Evolutionary conservation across 2,329 filamentous ascomycete genomes (phyloP).

Genomic region (Talaromyces atroroseus): DNA sequence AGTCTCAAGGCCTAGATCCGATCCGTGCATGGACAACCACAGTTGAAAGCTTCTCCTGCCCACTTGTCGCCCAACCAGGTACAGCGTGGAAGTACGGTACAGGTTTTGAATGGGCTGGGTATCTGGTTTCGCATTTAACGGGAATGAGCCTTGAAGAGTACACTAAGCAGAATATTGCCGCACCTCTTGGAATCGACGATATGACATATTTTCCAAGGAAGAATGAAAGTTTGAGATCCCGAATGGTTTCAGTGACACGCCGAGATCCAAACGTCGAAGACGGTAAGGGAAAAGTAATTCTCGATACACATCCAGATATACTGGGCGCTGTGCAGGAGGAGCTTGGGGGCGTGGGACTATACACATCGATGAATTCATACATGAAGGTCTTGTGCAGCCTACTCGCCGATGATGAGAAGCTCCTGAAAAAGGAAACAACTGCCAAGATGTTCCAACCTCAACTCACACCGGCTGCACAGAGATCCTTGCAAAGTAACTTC

Average conservation of each 20-base stretch:
- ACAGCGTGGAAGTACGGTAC: constrained; percentile 4
- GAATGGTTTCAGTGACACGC: background rate
- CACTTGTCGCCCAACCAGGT: constrained; percentile 4
- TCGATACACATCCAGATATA: background rate
- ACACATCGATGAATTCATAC: constrained; percentile 4
- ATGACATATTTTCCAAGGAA: constrained; percentile 3
- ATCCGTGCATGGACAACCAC: background rate
- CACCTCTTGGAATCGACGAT: constrained; percentile 5
- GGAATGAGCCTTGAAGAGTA: constrained; percentile 9
- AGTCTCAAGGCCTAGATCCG: background rate
- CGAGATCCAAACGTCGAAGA: constrained; percentile 1
- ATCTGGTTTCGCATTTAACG: background rate
- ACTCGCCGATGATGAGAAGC: constrained; percentile 2
- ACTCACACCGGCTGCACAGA: background rate
- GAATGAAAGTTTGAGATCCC: background rate
- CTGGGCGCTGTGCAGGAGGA: constrained; percentile 1
- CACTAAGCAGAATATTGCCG: constrained; percentile 1
- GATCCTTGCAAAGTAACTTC: background rate
- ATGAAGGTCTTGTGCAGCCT: constrained; percentile 9
- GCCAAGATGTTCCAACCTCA: constrained; percentile 7
- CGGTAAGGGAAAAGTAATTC: constrained; percentile 4
- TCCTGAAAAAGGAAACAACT: background rate
- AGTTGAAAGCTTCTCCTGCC: constrained; percentile 1
- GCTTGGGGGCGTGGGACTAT: constrained; percentile 1
- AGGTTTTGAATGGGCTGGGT: constrained; percentile 6